phyloP scores from a whole-genome alignment of 2,329 filamentous ascomycete species.

The Pseudogymnoascus sp. region DNA sequence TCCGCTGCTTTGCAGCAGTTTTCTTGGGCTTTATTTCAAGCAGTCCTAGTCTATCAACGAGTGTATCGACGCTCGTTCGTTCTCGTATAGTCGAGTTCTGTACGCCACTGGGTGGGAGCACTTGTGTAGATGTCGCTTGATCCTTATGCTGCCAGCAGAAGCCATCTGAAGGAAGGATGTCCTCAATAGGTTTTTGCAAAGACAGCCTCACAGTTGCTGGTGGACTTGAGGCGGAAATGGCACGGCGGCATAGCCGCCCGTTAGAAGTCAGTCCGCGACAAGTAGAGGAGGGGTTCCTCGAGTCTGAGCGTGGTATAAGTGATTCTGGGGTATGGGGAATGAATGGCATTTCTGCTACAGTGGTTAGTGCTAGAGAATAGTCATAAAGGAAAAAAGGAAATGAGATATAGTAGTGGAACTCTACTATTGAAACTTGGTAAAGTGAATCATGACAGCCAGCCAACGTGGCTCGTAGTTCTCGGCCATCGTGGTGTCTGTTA shows the following conservation, averaged over 20 bases:
- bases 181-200: slow-evolving; percentile 20
- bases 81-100: slow-evolving; percentile 45
- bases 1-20: slow-evolving; percentile 20
- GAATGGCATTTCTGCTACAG: slow-evolving; percentile 46
- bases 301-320: slow-evolving; percentile 69
- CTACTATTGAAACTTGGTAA: neutral
- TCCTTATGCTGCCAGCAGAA: slow-evolving; percentile 97
- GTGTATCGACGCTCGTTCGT: slow-evolving; percentile 75
- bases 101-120: slow-evolving; percentile 36
- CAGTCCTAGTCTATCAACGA: slow-evolving; percentile 70
- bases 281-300: slow-evolving; percentile 71
- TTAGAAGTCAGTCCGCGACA: slow-evolving; percentile 78
- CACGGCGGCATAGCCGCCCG: slow-evolving; percentile 75
- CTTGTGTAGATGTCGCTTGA: slow-evolving; percentile 51
- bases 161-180: slow-evolving; percentile 16
- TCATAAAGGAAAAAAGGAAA: neutral
- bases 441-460: neutral
- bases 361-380: slow-evolving; percentile 1
- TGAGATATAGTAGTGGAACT: neutral
- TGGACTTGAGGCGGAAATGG: slow-evolving; percentile 41
- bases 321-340: slow-evolving; percentile 72
- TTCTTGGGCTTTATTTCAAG: slow-evolving; percentile 43
- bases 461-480: neutral
- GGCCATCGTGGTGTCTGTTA: neutral
- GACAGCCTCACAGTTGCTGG: slow-evolving; percentile 18